These are phyloP conservation scores for Monosporascus sp. DNA, from an alignment of 2,329 filamentous ascomycete genomes.

Conservation along the genomic window DNA sequence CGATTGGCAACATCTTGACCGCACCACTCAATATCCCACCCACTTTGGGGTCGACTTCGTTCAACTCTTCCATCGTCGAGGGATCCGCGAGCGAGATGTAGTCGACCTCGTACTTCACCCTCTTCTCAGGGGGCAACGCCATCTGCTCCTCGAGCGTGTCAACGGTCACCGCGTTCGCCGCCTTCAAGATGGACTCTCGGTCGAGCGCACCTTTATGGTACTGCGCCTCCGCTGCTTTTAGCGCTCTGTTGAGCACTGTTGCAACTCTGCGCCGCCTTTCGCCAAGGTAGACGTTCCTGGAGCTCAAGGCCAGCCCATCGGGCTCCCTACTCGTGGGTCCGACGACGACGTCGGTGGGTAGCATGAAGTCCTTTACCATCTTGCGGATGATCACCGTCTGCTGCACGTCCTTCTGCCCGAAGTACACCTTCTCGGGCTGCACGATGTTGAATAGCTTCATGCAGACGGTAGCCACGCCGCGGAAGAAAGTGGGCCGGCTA, in stretches of 20 bases:
- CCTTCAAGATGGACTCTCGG: conserved; percentile 64
- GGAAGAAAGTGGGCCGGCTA: conserved; percentile 88
- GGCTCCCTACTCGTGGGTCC: conserved; percentile 68
- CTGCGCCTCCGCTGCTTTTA: conserved; percentile 64
- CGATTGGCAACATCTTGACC: conserved; percentile 80
- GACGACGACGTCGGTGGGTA: conserved; percentile 70
- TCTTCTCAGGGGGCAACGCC: conserved; percentile 49
- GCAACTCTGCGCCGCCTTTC: conserved; percentile 65
- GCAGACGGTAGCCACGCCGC: conserved; percentile 92
- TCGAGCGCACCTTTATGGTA: conserved; percentile 51
- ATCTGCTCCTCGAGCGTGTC: conserved; percentile 56
- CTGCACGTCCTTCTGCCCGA: conserved; percentile 97
- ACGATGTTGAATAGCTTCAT: conserved; percentile 90
- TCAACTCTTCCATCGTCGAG: conserved; percentile 73
- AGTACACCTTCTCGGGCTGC: conserved; percentile 73
- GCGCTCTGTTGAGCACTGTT: conserved; percentile 63
- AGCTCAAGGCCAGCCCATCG: conserved; percentile 87
- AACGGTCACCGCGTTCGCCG: conserved; percentile 58
- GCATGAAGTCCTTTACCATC: conserved; percentile 81
- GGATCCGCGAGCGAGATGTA: conserved; percentile 90
- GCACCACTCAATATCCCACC: conserved; percentile 88
- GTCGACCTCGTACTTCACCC: conserved; percentile 76
- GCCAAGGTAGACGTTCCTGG: conserved; percentile 89
- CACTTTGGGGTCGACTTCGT: conserved; percentile 59
- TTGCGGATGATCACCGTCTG: conserved; percentile 86